Base-by-base conservation (phyloP, 139 green algal genomes). In the Micractinium sp. region DNA sequence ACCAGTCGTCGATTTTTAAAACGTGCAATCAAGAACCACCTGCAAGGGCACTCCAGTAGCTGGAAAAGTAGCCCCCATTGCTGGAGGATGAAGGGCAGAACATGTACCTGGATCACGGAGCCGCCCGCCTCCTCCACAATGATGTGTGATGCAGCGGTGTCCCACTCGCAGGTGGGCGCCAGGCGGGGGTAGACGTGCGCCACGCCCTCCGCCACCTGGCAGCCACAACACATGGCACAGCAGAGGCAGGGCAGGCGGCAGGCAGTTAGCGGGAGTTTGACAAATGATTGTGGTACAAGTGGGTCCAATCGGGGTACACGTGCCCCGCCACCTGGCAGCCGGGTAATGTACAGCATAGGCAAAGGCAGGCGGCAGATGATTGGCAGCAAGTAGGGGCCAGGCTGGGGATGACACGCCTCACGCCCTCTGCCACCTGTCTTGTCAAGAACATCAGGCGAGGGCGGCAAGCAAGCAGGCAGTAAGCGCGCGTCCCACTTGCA, bases 111-210 rank as follows among this genome's bases (percentile, higher is more conserved):
- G 85, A 98, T 76, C 89, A 98, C 95, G 81, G 88, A 82, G 36
- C 96, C 96, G 23, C 96, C 96, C 7, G 96, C 96, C 90, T 98
- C 96, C 39, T 91, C 90, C 63, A 98, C 96, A 12, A 98, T 95
- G 85, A 97, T 91, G 81, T 98, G 95, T 0, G 96, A 93, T 12
- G 96, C 96, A 12, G 96, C 96, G 2, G 95, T 98, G 93, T 98
- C 96, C 96, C 96, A 98, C 90, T 98, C 96, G 80, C 95, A 96
- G 13, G 91, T 95, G 5, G 93, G 94, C 15, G 94, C 94, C 33
- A 96, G 88, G 36, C 94, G 83, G 27, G 96, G 96, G 93, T 98
- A 98, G 3, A 97, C 91, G 85, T 98, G 95, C 16, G 96, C 96
- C 3, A 75, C 78, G 35, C 96, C 96, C 92, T 97, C 96, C 18